Evolutionary conservation across 306 rosid species (phyloP), one percentile per base, ranked within the genome.

Genomic region (Rubus idaeus): DNA sequence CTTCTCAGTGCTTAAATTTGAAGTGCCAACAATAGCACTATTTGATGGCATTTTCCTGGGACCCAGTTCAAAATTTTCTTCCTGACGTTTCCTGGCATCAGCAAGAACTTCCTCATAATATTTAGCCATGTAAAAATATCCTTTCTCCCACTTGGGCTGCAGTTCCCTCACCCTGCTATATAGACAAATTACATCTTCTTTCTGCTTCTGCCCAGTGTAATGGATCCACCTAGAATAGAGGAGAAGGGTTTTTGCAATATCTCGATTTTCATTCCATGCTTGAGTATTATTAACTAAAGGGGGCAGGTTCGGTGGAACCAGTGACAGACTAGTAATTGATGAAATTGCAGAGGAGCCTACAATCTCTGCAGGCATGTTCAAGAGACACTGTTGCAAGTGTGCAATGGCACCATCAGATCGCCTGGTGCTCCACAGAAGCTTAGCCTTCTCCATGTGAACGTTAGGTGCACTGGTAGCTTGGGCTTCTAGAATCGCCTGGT

Each of bases 181-280:
- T 70, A 92, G 96, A 88, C 77, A 79, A 64, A 92, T 82, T 47
- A 90, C 92, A 78, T 95, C 98, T 86, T 92, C 97, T 86, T 95
- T 95, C 86, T 92, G 98, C 82, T 95, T 95, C 91, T 95, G 97
- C 75, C 98, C 97, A 72, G 97, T 95, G 91, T 93, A 92, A 82
- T 95, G 98, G 51, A 85, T 92, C 98, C 98, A 95, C 82, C 97
- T 83, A 68, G 98, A 84, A 83, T 92, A 95, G 78, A 95, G 87
- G 85, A 95, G 97, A 82, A 95, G 98, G 81, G 96, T 89, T 87
- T 89, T 95, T 10, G 96, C 97, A 66, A 88, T 80, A 85, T 90
- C 87, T 75, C 80, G 83, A 83, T 80, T 92, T 86, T 89, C 96
- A 80, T 87, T 92, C 70, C 73, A 73, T 77, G 91, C 85, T 84